Evolutionary conservation across 495 filamentous ascomycete genomes (phyloP).

Genomic region (Hypoxylon cercidicola): DNA sequence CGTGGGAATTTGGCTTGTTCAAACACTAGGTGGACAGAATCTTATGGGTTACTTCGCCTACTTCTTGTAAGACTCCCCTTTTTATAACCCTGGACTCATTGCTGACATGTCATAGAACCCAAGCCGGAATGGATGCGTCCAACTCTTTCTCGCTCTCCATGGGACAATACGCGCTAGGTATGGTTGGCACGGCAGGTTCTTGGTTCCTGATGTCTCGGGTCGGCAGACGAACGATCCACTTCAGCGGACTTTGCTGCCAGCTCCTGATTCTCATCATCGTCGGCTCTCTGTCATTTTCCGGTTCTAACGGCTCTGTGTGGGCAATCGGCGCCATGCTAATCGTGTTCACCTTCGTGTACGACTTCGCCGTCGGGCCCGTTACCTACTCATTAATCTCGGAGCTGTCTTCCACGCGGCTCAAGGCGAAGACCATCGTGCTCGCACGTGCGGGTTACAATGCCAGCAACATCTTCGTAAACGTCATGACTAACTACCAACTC

Average conservation of each 20-base stretch:
- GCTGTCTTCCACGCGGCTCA: constrained; percentile 62
- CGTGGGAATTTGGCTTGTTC: constrained; percentile 73
- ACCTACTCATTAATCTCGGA: constrained; percentile 67
- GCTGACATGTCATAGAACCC: constrained; percentile 47
- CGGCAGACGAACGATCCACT: constrained; percentile 63
- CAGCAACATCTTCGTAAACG: constrained; percentile 54
- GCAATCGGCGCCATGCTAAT: constrained; percentile 61
- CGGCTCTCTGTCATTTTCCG: constrained; percentile 46
- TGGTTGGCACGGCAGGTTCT: constrained; percentile 60
- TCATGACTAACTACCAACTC: constrained; percentile 63
- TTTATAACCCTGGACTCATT: neutral
- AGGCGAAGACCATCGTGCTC: constrained; percentile 66
- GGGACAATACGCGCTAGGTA: constrained; percentile 58
- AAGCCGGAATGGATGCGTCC: constrained; percentile 67
- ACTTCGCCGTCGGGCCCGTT: constrained; percentile 65
- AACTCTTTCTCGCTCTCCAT: constrained; percentile 63
- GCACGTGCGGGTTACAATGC: constrained; percentile 64
- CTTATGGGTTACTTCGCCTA: constrained; percentile 78
- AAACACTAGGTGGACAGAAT: constrained; percentile 72
- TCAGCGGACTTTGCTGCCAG: constrained; percentile 53
- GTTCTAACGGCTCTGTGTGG: constrained; percentile 40
- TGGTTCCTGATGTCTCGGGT: constrained; percentile 62
- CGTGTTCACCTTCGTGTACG: constrained; percentile 63
- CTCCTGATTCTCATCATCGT: constrained; percentile 53
- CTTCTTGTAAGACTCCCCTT: constrained; percentile 58